phyloP scores from a whole-genome alignment of 2,329 filamentous ascomycete genomes.

The Decorospora gaudefroyi region DNA sequence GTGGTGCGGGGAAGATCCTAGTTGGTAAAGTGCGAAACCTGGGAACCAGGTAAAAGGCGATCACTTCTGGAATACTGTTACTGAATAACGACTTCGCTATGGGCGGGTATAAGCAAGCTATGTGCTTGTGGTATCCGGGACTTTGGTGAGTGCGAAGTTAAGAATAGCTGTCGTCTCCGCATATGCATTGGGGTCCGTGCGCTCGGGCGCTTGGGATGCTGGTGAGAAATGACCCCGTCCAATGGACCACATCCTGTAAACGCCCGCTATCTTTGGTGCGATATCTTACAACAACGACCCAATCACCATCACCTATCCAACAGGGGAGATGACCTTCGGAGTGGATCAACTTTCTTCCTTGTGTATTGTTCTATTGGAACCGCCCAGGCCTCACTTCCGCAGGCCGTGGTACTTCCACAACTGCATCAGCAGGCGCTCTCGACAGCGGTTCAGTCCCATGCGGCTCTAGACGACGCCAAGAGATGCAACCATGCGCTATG shows the following conservation, averaged over 20 bases:
- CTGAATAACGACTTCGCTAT: not conserved
- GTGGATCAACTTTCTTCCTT: conserved; percentile 31
- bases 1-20: not conserved
- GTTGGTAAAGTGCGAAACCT: not conserved
- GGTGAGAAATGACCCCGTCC: conserved; percentile 14
- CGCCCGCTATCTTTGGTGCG: conserved; percentile 28
- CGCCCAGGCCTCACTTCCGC: conserved; percentile 34
- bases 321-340: conserved; percentile 23
- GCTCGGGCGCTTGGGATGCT: conserved; percentile 18
- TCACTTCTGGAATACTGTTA: not conserved
- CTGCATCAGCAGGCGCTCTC: conserved; percentile 41
- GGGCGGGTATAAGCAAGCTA: conserved; percentile 17
- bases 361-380: conserved; percentile 27
- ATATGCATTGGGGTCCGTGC: conserved; percentile 17
- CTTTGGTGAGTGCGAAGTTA: conserved; percentile 12
- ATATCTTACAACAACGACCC: conserved; percentile 21
- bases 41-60: conserved; percentile 3
- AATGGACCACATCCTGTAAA: conserved; percentile 28
- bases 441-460: conserved; percentile 23
- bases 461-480: conserved; percentile 32
- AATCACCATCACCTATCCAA: conserved; percentile 22
- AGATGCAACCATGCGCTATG: conserved; percentile 28
- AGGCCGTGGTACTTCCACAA: conserved; percentile 20
- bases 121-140: not conserved
- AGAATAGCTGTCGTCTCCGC: conserved; percentile 23